phyloP scores from a whole-genome alignment of 768 basidiomycete species.

The Chalciporus piperatus region DNA sequence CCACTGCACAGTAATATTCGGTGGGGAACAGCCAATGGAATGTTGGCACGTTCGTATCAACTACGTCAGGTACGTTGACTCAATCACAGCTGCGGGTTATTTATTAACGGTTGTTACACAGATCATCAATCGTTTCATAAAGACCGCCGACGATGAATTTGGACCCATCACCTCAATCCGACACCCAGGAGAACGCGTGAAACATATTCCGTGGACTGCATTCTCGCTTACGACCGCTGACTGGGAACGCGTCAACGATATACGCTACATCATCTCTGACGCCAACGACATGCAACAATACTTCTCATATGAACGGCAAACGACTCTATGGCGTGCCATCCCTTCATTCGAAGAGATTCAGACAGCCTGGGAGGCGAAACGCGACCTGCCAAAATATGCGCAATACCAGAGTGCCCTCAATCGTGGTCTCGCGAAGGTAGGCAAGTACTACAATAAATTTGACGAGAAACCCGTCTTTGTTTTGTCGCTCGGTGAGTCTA shows the following conservation, averaged over 20 bases:
- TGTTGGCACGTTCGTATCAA: constrained; percentile 17
- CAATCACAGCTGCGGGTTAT: neutral
- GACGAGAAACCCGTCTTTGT: constrained; percentile 13
- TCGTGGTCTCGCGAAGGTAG: constrained; percentile 22
- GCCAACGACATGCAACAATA: constrained; percentile 25
- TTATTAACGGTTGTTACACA: neutral
- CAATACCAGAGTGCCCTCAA: constrained; percentile 21
- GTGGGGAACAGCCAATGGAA: constrained; percentile 25
- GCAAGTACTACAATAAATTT: constrained; percentile 21
- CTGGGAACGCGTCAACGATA: constrained; percentile 21
- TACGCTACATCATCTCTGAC: constrained; percentile 18
- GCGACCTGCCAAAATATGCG: neutral
- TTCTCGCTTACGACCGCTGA: constrained; percentile 21
- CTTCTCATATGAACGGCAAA: constrained; percentile 25
- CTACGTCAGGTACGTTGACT: constrained; percentile 12
- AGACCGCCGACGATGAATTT: constrained; percentile 27
- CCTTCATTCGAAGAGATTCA: constrained; percentile 29
- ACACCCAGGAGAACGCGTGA: constrained; percentile 11
- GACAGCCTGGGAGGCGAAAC: constrained; percentile 28
- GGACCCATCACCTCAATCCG: constrained; percentile 30
- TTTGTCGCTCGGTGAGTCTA: constrained; percentile 24
- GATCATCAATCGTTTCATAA: constrained; percentile 8
- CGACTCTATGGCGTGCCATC: constrained; percentile 27
- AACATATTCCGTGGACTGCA: constrained; percentile 29
- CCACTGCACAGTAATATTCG: constrained; percentile 24